Base-by-base conservation (phyloP, 192 early-diverging fungal genomes). In the Diversispora eburnea region DNA sequence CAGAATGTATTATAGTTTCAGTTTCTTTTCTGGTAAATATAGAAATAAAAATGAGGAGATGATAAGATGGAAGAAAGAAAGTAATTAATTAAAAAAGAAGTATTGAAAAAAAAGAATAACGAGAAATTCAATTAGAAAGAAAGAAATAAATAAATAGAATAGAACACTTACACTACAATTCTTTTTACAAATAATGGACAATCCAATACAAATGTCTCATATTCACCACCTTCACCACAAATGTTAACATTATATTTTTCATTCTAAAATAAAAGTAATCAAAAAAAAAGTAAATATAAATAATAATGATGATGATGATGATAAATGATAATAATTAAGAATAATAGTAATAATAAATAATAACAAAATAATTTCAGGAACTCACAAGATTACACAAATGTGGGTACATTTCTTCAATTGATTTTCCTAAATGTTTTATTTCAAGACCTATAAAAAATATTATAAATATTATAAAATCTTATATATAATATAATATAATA, bases 201-300 rank as follows among this genome's bases (percentile, higher is more conserved):
- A 73, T 99, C 95, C 48, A 97, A 76, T 0, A 93, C 94, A 64
- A 98, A 85, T 5, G 95, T 92, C 75, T 99, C 97, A 76, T 91
- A 99, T 81, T 99, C 97, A 39, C 97, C 97, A 67, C 97, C 97
- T 81, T 99, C 97, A 45, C 97, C 97, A 73, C 95, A 97, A 5
- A 94, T 84, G 79, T 99, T 91, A 41, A 93, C 69, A 41, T 90
- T 94, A 72, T 88, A 96, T 67, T 87, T 88, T 41, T 90, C 79
- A 74, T 91, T 83, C 88, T 66, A 49, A 45, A 42, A 17, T 20
- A 8, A 56, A 3, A 56, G 15, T 19, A 56, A 56, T 15, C 15
- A 56, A 56, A 56, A 56, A 56, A 56, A 59, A 3, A 25, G 25
- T 33, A 33, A 33, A 33, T 33, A 33, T 0, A 33, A 33, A n/a